Base-by-base conservation (phyloP, 176 grass and related monocot species). In the Puya raimondii region DNA sequence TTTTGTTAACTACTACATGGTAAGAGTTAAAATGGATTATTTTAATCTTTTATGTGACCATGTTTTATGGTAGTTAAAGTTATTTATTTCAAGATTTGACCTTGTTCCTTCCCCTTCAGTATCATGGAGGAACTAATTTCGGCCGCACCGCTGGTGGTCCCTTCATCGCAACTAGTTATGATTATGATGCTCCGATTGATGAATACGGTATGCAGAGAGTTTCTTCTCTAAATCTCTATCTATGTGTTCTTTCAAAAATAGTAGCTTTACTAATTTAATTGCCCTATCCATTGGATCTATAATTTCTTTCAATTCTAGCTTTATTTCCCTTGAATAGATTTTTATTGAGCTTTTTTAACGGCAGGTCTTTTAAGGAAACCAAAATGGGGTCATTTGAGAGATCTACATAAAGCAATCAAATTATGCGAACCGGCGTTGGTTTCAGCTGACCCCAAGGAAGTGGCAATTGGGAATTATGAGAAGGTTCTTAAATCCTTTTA, bases 51-150 rank as follows among this genome's bases (percentile, higher is more conserved):
- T 25, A 11, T 71, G 12, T 14, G 9, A 71, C 48, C 13, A 23
- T 22, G 15, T 77, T 57, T 77, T 48, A 12, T 10, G 57, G 25
- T 51, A 69, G 47, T 47, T 79, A 27, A 74, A 23, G 65, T 23
- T 69, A 33, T 79, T 52, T 69, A 67, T 10, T 21, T 51, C 71
- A 23, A 80, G 14, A 16, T 16, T 51, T 58, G 51, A 53, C 73
- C 4, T 72, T 83, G 70, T 50, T 82, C 68, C 12, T 16, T 58
- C 53, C 42, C 66, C 20, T 75, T 54, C 64, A 97, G 93, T 97
- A 97, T 67, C 93, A 97, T 70, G 93, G 93, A 83, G 93, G 93
- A 23, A 97, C 93, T 20, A 97, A 97, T 63, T 97, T 97, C 72
- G 93, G 84, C 2, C 84, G 93, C 33, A 97, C 93, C 0, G 80